A percentile compares a stretch with the other conserved stretches of the same genome.
phyloP scores from a whole-genome alignment of 2,329 filamentous ascomycete species.

The Lachnellula cervina region DNA sequence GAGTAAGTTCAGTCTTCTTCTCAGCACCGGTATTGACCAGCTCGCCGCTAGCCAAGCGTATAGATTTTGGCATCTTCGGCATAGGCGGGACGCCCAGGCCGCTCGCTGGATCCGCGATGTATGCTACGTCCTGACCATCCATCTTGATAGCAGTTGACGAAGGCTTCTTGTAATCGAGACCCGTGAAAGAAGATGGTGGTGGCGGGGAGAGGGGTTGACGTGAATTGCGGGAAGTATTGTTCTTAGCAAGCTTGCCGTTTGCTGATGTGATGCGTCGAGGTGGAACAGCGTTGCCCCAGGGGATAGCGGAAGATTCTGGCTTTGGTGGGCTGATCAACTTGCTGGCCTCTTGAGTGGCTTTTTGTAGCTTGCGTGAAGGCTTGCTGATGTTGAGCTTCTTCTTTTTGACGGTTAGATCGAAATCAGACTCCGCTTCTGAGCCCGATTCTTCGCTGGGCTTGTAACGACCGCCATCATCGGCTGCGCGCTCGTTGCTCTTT shows the following conservation, averaged over 20 bases:
- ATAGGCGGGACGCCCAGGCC: conserved; percentile 11
- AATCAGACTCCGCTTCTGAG: conserved; percentile 17
- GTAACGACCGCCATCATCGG: conserved; percentile 20
- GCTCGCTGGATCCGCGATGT: conserved; percentile 5
- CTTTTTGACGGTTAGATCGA: conserved; percentile 10
- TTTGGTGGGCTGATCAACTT: neutral
- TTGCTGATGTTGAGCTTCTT: conserved; percentile 6
- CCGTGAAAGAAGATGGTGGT: conserved; percentile 13
- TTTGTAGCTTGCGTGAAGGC: conserved; percentile 18
- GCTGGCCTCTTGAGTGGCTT: conserved; percentile 6
- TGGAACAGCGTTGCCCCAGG: neutral
- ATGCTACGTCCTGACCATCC: conserved; percentile 14
- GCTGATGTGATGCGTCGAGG: neutral
- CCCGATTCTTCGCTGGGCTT: conserved; percentile 14
- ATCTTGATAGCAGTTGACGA: neutral
- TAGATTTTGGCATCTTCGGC: conserved; percentile 23
- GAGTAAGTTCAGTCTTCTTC: neutral
- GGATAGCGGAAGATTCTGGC: neutral
- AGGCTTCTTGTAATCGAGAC: conserved; percentile 15
- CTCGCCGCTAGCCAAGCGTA: conserved; percentile 23
- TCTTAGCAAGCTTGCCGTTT: conserved; percentile 1
- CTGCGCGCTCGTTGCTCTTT: conserved; percentile 16
- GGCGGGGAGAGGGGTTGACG: conserved; percentile 17
- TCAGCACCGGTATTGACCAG: conserved; percentile 11
- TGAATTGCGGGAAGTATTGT: conserved; percentile 2